Conservation (phyloP, 176 grass and related monocot species). For the Miscanthus lutarioriparius region DNA sequence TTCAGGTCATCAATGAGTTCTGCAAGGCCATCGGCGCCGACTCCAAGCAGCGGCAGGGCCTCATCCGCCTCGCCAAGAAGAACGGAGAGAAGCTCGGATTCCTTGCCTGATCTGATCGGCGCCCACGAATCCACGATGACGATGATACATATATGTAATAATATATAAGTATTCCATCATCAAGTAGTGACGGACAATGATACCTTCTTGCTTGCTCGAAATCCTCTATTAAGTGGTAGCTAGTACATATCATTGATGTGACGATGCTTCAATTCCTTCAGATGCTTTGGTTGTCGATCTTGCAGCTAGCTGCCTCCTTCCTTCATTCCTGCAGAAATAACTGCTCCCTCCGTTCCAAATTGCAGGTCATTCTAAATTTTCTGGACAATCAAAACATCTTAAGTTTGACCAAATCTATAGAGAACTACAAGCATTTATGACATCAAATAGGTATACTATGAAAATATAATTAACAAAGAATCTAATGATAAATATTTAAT, state of each 20-base stretch:
- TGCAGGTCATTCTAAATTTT: too few relatives aligned
- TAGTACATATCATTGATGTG: not conserved
- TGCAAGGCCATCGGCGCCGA: conserved; percentile 95
- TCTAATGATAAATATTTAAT: too few relatives aligned
- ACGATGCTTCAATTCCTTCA: not conserved
- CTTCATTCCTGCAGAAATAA: not conserved
- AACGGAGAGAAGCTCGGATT: conserved; percentile 98
- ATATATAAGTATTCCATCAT: not conserved
- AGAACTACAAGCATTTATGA: too few relatives aligned
- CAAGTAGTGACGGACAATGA: not conserved
- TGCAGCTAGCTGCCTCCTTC: not conserved
- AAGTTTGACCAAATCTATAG: too few relatives aligned
- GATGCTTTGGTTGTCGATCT: not conserved
- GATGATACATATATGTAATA: not conserved
- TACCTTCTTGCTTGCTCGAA: not conserved
- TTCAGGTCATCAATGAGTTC: conserved; percentile 93
- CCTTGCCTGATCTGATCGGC: conserved; percentile 54
- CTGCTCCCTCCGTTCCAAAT: too few relatives aligned
- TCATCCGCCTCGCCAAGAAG: conserved; percentile 96
- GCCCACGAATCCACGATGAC: not conserved
- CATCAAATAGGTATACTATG: too few relatives aligned
- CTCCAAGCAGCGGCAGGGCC: conserved; percentile 83
- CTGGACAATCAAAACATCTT: too few relatives aligned
- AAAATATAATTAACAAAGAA: too few relatives aligned
- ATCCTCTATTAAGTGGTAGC: not conserved